Evolutionary conservation across 2,329 filamentous ascomycete species (phyloP).

Genomic region (Diaporthe batatas): DNA sequence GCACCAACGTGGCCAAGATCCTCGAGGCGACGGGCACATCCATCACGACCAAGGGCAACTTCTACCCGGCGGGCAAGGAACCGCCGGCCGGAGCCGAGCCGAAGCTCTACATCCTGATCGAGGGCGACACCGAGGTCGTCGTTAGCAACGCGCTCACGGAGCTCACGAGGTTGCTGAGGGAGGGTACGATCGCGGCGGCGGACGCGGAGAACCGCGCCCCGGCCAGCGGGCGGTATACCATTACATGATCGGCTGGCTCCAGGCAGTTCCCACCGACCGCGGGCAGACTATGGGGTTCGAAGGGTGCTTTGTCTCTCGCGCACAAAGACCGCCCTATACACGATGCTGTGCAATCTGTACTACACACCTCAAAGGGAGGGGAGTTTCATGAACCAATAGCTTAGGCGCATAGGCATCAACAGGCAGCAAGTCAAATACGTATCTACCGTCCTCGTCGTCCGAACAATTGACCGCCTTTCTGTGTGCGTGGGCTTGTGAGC

Average conservation of each 20-base stretch:
- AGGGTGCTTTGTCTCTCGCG: background rate
- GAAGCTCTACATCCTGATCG: conserved; percentile 98
- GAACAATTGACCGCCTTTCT: background rate
- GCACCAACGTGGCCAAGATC: conserved; percentile 98
- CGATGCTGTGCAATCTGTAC: background rate
- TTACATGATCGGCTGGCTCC: conserved; percentile 67
- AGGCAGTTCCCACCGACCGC: background rate
- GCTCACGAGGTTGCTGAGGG: conserved; percentile 86
- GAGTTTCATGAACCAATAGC: background rate
- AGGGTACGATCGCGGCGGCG: conserved; percentile 89
- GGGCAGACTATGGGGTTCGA: background rate
- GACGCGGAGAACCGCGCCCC: conserved; percentile 87
- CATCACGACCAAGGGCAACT: conserved; percentile 97
- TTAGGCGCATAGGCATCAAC: background rate
- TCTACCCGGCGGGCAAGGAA: conserved; percentile 86
- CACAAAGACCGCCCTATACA: background rate
- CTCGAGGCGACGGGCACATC: conserved; percentile 94
- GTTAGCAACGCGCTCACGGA: conserved; percentile 93
- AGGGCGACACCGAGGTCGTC: conserved; percentile 94
- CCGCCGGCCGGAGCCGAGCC: conserved; percentile 81
- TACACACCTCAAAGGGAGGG: background rate
- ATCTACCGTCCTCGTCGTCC: background rate
- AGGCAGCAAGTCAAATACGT: background rate
- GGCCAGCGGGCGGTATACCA: conserved; percentile 85
- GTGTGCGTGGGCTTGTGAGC: background rate